Evolutionary conservation across 768 basidiomycete species (phyloP).

Genomic region (Russula sp.): DNA sequence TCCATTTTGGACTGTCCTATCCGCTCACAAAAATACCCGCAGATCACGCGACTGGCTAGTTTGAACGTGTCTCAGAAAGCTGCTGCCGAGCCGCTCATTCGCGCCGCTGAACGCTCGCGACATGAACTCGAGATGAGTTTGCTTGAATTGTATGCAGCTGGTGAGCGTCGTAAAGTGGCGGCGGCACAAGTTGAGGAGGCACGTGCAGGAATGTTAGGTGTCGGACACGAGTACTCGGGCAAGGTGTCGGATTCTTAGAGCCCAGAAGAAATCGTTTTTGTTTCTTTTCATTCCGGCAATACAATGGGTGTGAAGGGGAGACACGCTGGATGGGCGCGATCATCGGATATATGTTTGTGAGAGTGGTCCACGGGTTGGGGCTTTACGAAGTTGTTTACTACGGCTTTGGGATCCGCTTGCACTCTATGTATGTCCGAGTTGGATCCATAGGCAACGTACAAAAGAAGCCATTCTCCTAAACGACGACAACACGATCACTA

Average conservation of each 20-base stretch:
- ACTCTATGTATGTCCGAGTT: conserved; percentile 62
- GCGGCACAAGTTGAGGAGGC: conserved; percentile 61
- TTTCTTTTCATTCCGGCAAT: conserved; percentile 3
- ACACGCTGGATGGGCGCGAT: conserved; percentile 3
- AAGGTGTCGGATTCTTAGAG: conserved; percentile 16
- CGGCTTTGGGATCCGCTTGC: conserved; percentile 56
- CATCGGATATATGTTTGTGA: neutral
- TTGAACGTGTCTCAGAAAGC: conserved; percentile 25
- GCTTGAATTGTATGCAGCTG: conserved; percentile 58
- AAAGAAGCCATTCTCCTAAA: conserved; percentile 50
- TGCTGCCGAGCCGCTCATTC: conserved; percentile 18
- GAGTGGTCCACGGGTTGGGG: neutral
- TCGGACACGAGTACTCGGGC: conserved; percentile 13
- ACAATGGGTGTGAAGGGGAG: neutral
- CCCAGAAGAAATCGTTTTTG: neutral
- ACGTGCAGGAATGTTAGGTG: conserved; percentile 55
- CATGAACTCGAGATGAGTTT: conserved; percentile 60
- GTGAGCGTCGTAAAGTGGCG: conserved; percentile 56
- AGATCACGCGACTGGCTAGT: conserved; percentile 23
- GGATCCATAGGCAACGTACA: conserved; percentile 65
- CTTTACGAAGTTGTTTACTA: conserved; percentile 12
- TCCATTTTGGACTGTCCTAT: neutral
- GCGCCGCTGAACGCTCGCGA: conserved; percentile 40
- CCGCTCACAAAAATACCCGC: neutral
- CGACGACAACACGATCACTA: conserved; percentile 1